These are phyloP conservation scores for Parasitella parasitica DNA, from an alignment of 371 early-diverging fungal genomes.

Conservation along the genomic window DNA sequence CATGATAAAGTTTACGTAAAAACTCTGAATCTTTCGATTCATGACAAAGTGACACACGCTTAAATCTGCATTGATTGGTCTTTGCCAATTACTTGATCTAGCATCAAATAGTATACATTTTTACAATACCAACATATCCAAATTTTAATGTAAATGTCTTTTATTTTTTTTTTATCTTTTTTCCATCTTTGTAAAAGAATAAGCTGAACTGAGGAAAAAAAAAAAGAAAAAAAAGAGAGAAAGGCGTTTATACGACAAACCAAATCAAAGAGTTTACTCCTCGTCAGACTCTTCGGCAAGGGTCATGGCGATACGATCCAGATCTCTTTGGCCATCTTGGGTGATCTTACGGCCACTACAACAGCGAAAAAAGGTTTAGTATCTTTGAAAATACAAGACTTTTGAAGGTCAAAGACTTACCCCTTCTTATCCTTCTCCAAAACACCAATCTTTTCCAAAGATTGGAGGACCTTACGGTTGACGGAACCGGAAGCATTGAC, in stretches of 20 bases:
- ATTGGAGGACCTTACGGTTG: conserved; percentile 92
- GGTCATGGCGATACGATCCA: conserved; percentile 74
- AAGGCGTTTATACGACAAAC: neutral
- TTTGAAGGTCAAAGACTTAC: conserved; percentile 43
- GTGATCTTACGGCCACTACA: conserved; percentile 82
- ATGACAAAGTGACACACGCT: no score
- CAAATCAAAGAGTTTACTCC: conserved; percentile 20
- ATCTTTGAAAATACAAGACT: neutral
- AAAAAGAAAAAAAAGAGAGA: neutral
- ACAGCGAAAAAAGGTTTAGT: neutral
- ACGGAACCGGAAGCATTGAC: conserved; percentile 85
- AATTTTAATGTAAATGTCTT: neutral
- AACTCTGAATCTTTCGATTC: no score
- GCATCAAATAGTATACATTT: no score
- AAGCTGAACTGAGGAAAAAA: neutral
- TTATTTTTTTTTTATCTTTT: neutral
- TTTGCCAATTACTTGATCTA: no score
- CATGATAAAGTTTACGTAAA: no score
- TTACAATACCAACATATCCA: neutral
- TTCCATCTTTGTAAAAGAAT: neutral
- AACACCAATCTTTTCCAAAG: conserved; percentile 95
- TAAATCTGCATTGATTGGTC: no score
- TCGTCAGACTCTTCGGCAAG: conserved; percentile 38
- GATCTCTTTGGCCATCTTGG: conserved; percentile 81
- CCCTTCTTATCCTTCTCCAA: conserved; percentile 87